A percentile compares a stretch with the other conserved stretches of the same genome.
phyloP scores from a whole-genome alignment of 345 rosid species.

The Eucalyptus regnans region DNA sequence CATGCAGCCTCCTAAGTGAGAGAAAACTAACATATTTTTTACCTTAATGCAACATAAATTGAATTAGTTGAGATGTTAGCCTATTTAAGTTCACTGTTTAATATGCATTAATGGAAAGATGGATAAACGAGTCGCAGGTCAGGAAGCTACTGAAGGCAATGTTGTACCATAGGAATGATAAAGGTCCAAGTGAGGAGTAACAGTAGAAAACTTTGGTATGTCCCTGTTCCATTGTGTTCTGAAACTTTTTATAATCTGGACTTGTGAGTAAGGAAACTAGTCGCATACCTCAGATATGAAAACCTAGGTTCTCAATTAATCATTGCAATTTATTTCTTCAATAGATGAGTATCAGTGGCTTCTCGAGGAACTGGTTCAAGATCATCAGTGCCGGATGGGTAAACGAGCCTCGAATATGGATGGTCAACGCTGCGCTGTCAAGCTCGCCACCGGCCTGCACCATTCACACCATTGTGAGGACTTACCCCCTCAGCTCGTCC shows the following conservation, averaged over 20 bases:
- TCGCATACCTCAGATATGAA: neutral
- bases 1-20: neutral
- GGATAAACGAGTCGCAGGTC: conserved; percentile 76
- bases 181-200: conserved; percentile 30
- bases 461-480: no score
- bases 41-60: neutral
- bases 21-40: no score
- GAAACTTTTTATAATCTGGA: conserved; percentile 1
- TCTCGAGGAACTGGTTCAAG: conserved; percentile 26
- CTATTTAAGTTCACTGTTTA: neutral
- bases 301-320: conserved; percentile 4
- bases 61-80: neutral
- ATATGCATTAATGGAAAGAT: conserved; percentile 22
- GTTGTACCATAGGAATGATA: conserved; percentile 34
- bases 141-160: conserved; percentile 70
- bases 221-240: conserved; percentile 19
- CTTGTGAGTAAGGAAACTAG: neutral
- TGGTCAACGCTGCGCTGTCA: no score
- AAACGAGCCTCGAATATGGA: no score
- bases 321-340: conserved; percentile 29
- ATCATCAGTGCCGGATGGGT: neutral
- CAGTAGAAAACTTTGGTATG: conserved; percentile 49
- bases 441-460: no score
- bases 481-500: no score
- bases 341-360: conserved; percentile 43